Percentiles rank a stretch among this genome's conserved stretches.
phyloP scores from a whole-genome alignment of 176 grass and related monocot species.

The Phoenix dactylifera region DNA sequence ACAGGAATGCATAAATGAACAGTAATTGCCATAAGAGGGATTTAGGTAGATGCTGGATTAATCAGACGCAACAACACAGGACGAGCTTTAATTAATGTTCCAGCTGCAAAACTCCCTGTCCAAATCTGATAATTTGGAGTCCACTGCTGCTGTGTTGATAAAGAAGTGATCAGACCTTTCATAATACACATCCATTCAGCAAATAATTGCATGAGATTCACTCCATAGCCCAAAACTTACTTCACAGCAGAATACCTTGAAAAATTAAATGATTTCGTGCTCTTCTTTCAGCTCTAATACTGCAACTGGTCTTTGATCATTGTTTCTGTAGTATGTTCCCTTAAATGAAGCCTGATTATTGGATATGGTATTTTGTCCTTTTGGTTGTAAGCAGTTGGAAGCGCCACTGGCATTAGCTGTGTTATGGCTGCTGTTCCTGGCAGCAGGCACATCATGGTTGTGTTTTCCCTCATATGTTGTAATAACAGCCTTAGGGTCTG shows the following conservation, averaged over 20 bases:
- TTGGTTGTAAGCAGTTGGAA: conserved; percentile 13
- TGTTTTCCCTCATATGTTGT: conserved; percentile 95
- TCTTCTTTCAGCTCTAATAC: conserved; percentile 66
- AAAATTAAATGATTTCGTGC: conserved; percentile 30
- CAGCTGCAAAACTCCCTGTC: too few relatives aligned
- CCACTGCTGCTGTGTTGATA: too few relatives aligned
- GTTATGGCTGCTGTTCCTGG: conserved; percentile 46
- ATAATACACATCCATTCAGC: too few relatives aligned
- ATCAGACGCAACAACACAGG: too few relatives aligned
- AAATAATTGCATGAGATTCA: too few relatives aligned
- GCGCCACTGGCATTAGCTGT: conserved; percentile 20
- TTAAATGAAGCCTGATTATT: conserved; percentile 10
- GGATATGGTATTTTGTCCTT: conserved; percentile 6
- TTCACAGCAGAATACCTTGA: not conserved
- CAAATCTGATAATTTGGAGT: too few relatives aligned
- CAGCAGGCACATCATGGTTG: conserved; percentile 62
- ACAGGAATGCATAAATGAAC: too few relatives aligned
- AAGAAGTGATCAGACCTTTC: too few relatives aligned
- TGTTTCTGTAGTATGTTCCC: conserved; percentile 15
- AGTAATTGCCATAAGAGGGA: too few relatives aligned
- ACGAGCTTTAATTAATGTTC: too few relatives aligned
- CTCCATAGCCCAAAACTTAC: too few relatives aligned
- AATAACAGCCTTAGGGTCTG: conserved; percentile 68
- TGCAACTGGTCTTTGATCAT: conserved; percentile 23
- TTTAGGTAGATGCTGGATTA: too few relatives aligned